A percentile compares a stretch with the other conserved stretches of the same genome.
Conservation (phyloP, 2,329 filamentous ascomycete species). For the Iodosphaeria phyllophila region DNA sequence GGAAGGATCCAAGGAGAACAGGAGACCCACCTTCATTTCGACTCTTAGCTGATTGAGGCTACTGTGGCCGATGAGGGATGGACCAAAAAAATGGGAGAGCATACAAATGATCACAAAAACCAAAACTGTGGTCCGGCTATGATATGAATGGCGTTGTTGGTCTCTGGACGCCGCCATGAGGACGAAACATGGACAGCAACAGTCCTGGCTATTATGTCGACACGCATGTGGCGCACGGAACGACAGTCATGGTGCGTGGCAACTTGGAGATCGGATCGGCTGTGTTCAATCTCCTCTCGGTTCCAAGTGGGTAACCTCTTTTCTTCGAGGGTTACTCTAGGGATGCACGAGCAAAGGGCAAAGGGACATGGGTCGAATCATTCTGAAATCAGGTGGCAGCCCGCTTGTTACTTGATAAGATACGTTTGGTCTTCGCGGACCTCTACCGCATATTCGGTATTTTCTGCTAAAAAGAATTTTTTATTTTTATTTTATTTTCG, state of each 20-base stretch:
- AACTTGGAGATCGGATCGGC: conserved; percentile 8
- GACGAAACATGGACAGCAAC: no score
- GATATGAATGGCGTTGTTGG: no score
- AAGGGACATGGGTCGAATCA: conserved; percentile 2
- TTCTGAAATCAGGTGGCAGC: not conserved
- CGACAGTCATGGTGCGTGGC: conserved; percentile 5
- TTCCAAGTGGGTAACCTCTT: conserved; percentile 6
- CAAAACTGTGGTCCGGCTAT: no score
- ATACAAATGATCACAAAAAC: not conserved
- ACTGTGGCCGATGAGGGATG: not conserved
- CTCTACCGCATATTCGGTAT: conserved; percentile 4
- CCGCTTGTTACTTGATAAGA: conserved; percentile 2
- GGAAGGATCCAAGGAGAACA: not conserved
- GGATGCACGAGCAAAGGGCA: conserved; percentile 5
- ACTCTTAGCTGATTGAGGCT: conserved; percentile 4
- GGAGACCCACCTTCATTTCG: conserved; percentile 2
- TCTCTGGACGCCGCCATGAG: no score
- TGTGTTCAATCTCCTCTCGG: no score
- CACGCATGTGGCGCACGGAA: no score
- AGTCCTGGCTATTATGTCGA: no score
- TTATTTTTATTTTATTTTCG: no score
- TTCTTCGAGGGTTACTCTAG: conserved; percentile 1
- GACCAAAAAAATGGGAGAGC: not conserved
- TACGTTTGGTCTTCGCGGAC: conserved; percentile 5
- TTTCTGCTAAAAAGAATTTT: conserved; percentile 2